phyloP scores from a whole-genome alignment of 1,139 yeast genomes.

The Blastobotrys indianensis region DNA sequence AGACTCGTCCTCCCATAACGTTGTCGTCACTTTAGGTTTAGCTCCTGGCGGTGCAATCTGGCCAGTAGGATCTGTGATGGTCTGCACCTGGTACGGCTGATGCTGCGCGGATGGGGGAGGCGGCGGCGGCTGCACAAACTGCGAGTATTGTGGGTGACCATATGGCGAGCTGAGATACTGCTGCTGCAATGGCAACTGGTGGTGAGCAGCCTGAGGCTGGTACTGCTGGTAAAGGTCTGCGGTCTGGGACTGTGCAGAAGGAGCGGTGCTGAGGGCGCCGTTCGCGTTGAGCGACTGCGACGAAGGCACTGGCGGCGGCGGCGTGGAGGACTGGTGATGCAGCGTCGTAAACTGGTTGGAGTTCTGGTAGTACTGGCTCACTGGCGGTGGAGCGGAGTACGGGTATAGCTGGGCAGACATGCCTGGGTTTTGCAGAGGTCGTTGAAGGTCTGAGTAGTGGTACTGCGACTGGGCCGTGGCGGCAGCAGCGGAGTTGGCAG shows the following conservation, averaged over 20 bases:
- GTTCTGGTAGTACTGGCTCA: not conserved
- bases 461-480: not conserved
- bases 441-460: not conserved
- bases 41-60: constrained; percentile 56
- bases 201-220: constrained; percentile 5
- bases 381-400: constrained; percentile 1
- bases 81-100: constrained; percentile 16
- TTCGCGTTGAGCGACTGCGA: not conserved
- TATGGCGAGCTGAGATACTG: constrained; percentile 7
- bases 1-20: constrained; percentile 96
- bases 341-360: not conserved
- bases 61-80: constrained; percentile 45
- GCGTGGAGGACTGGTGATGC: constrained; percentile 3
- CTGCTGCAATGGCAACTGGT: constrained; percentile 8
- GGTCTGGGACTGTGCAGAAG: not conserved
- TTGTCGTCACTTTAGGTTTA: constrained; percentile 85
- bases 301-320: constrained; percentile 5
- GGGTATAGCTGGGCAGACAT: not conserved
- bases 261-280: not conserved
- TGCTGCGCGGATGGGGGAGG: constrained; percentile 14
- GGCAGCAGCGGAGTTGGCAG: not conserved
- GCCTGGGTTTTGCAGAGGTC: constrained; percentile 4
- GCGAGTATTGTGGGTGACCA: constrained; percentile 18
- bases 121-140: constrained; percentile 11
- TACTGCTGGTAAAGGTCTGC: constrained; percentile 4